phyloP scores from a whole-genome alignment of 2,329 filamentous ascomycete genomes.

The Fusarium vanettenii region DNA sequence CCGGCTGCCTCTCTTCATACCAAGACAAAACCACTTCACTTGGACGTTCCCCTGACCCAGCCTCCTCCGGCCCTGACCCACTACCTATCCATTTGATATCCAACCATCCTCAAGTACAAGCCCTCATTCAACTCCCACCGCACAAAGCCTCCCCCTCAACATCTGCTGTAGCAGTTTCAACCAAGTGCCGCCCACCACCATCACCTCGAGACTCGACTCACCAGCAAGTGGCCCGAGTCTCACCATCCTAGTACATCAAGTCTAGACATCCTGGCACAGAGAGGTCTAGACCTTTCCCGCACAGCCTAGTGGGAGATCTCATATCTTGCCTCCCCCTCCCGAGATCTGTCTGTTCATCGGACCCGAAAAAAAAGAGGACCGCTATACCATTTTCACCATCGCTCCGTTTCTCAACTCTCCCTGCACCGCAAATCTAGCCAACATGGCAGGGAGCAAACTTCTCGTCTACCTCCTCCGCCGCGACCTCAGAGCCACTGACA shows the following conservation, averaged over 20 bases:
- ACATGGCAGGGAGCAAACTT: slow-evolving; percentile 58
- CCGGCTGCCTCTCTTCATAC: neutral
- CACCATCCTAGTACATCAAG: neutral
- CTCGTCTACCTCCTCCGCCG: slow-evolving; percentile 78
- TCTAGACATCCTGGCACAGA: neutral
- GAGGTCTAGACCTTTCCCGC: slow-evolving; percentile 8
- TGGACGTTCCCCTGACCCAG: neutral
- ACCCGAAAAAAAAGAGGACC: neutral
- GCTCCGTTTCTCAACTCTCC: neutral
- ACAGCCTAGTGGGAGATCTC: slow-evolving; percentile 17
- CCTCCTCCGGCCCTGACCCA: neutral
- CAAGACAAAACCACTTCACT: neutral
- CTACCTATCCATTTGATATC: neutral
- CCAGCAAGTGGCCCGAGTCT: slow-evolving; percentile 1
- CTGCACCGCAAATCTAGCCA: neutral
- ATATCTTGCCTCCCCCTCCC: neutral
- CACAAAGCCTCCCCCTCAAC: neutral
- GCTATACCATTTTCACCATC: neutral
- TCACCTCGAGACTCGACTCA: neutral
- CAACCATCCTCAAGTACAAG: neutral
- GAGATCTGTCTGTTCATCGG: slow-evolving; percentile 6
- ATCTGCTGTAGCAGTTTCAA: slow-evolving; percentile 9
- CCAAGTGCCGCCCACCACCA: slow-evolving; percentile 9
- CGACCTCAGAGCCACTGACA: slow-evolving; percentile 79
- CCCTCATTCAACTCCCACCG: slow-evolving; percentile 17